These are phyloP conservation scores for Nitzschia inconspicua DNA, from an alignment of 108 stramenopile genomes.

Conservation along the genomic window DNA sequence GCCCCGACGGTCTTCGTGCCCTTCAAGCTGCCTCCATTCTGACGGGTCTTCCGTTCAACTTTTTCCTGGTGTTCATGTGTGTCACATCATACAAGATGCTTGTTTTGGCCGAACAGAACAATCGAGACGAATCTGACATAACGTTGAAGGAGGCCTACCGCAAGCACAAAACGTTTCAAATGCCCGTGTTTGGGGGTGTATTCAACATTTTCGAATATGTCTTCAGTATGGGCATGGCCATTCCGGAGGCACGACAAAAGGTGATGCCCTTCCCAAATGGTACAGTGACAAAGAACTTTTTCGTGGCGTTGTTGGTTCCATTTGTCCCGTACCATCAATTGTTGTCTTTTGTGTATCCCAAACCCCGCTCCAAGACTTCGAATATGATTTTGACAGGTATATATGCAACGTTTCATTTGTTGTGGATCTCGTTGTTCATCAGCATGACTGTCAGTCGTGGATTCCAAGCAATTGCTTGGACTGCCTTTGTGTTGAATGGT, in stretches of 20 bases:
- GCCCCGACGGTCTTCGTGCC: constrained; percentile 34
- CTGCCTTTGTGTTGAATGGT: constrained; percentile 5
- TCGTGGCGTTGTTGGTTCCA: constrained; percentile 31
- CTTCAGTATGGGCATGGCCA: constrained; percentile 23
- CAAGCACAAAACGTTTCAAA: constrained; percentile 11
- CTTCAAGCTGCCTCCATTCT: constrained; percentile 59
- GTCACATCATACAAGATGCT: constrained; percentile 20
- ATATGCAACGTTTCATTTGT: constrained; percentile 1
- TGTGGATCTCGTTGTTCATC: constrained; percentile 11
- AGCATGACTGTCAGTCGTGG: constrained; percentile 5
- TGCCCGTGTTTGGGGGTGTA: constrained; percentile 40
- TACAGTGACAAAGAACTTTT: constrained; percentile 7
- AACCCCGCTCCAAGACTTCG: not conserved
- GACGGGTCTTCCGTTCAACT: constrained; percentile 54
- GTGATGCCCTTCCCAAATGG: constrained; percentile 17
- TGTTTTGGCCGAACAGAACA: constrained; percentile 1
- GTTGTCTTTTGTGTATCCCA: constrained; percentile 12
- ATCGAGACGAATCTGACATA: constrained; percentile 7
- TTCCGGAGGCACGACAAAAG: constrained; percentile 4
- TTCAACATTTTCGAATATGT: constrained; percentile 45
- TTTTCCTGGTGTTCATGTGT: constrained; percentile 39
- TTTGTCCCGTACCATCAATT: constrained; percentile 32
- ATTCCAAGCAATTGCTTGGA: constrained; percentile 18
- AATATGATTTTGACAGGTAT: not conserved
- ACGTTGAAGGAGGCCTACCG: constrained; percentile 3